A percentile compares a stretch with the other conserved stretches of the same genome.
Evolutionary conservation across 1,284 basidiomycete species (phyloP).

Genomic region (Moesziomyces sp.): DNA sequence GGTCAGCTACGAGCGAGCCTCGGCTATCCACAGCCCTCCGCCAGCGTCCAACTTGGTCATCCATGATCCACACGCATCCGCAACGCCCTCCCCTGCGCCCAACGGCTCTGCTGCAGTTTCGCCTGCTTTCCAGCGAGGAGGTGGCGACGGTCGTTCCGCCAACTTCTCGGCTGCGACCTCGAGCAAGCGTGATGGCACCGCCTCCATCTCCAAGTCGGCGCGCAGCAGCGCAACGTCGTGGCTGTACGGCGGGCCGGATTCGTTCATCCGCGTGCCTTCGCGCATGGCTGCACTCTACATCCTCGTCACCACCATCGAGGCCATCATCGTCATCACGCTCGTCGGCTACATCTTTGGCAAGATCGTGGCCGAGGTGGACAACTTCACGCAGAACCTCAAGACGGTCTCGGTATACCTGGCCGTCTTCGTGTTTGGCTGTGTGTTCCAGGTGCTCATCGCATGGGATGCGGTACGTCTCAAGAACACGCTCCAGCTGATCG

Average conservation of each 20-base stretch:
- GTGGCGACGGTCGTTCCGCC: slow-evolving; percentile 7
- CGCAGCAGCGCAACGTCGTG: slow-evolving; percentile 30
- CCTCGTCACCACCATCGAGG: slow-evolving; percentile 41
- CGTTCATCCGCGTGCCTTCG: slow-evolving; percentile 35
- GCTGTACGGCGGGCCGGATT: slow-evolving; percentile 21
- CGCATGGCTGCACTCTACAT: slow-evolving; percentile 28
- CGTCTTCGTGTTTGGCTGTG: slow-evolving; percentile 55
- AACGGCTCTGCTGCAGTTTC: slow-evolving; percentile 5
- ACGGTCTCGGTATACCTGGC: slow-evolving; percentile 60
- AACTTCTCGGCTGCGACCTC: not conserved
- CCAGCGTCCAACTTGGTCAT: slow-evolving; percentile 27
- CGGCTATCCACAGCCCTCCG: slow-evolving; percentile 11
- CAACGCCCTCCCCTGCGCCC: slow-evolving; percentile 7
- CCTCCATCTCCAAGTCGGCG: slow-evolving; percentile 35
- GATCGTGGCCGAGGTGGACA: slow-evolving; percentile 37
- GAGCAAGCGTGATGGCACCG: slow-evolving; percentile 24
- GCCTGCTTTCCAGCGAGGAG: not conserved
- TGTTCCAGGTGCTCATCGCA: slow-evolving; percentile 55
- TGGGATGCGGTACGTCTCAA: slow-evolving; percentile 59
- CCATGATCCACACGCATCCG: slow-evolving; percentile 11
- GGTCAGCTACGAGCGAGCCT: slow-evolving; percentile 12
- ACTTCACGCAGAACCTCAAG: slow-evolving; percentile 57
- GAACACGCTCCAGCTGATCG: slow-evolving; percentile 61
- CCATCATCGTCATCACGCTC: slow-evolving; percentile 47
- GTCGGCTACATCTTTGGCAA: slow-evolving; percentile 53